Evolutionary conservation across 257 asterid species (phyloP).

Genomic region (Misopates orontium): DNA sequence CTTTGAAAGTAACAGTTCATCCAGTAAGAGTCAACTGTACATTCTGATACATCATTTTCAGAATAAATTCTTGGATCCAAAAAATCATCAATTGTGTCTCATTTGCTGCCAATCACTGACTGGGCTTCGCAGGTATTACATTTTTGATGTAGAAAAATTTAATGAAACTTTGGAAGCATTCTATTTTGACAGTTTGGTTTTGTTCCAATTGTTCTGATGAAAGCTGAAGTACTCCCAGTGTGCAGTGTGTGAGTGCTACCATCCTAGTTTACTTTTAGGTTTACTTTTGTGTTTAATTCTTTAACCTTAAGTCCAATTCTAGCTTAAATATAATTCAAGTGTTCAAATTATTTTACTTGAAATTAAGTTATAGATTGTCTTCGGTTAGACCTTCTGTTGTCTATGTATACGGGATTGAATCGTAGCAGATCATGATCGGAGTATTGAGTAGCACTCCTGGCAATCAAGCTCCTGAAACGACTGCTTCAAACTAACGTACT

Average conservation of each 20-base stretch:
- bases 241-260: slow-evolving; percentile 4
- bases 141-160: slow-evolving; percentile 11
- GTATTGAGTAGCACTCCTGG: too few species aligned
- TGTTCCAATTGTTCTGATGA: slow-evolving; percentile 4
- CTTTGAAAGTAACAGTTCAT: slow-evolving; percentile 48
- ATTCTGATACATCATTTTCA: slow-evolving; percentile 54
- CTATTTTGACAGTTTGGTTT: slow-evolving; percentile 19
- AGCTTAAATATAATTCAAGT: too few species aligned
- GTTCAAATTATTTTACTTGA: too few species aligned
- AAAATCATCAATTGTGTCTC: slow-evolving; percentile 33
- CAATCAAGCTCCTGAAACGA: too few species aligned
- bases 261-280: too few species aligned
- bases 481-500: too few species aligned
- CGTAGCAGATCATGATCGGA: too few species aligned
- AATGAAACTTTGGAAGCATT: slow-evolving; percentile 26
- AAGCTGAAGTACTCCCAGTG: neutral
- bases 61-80: slow-evolving; percentile 47
- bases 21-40: slow-evolving; percentile 47
- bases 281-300: too few species aligned
- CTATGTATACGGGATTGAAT: too few species aligned
- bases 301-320: too few species aligned
- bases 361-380: too few species aligned
- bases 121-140: slow-evolving; percentile 22
- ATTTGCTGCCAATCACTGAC: slow-evolving; percentile 27
- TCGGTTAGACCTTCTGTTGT: too few species aligned